phyloP scores from a whole-genome alignment of 495 filamentous ascomycete species.

The Neurospora cerealis region DNA sequence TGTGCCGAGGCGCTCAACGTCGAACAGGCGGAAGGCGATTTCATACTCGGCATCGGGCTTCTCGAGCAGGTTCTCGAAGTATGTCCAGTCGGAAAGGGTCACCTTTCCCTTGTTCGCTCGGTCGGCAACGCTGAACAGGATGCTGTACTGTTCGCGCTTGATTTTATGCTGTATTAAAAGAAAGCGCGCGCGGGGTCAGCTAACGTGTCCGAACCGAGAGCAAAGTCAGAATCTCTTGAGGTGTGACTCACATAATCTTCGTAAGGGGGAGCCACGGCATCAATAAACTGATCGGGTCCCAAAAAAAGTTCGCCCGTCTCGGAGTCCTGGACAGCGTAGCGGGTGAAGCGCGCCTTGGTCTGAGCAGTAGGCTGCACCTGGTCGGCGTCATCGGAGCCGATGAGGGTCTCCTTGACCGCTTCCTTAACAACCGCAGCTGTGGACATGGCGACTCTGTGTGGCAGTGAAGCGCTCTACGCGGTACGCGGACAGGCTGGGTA shows the following conservation, averaged over 20 bases:
- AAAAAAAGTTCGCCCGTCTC: constrained; percentile 68
- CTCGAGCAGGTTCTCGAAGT: constrained; percentile 83
- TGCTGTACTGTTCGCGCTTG: constrained; percentile 83
- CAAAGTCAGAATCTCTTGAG: neutral
- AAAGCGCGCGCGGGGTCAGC: constrained; percentile 7
- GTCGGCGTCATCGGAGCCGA: constrained; percentile 47
- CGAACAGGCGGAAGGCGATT: constrained; percentile 95
- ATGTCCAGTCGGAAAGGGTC: constrained; percentile 74
- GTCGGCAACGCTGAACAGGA: constrained; percentile 88
- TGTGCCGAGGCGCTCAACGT: constrained; percentile 65
- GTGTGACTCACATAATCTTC: constrained; percentile 76
- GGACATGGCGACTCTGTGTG: constrained; percentile 22
- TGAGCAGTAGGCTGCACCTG: constrained; percentile 52
- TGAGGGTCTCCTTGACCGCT: constrained; percentile 64
- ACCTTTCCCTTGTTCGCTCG: constrained; percentile 59
- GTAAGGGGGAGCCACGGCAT: constrained; percentile 75
- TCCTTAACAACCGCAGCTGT: constrained; percentile 47
- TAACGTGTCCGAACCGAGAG: constrained; percentile 10
- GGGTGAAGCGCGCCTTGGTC: constrained; percentile 62
- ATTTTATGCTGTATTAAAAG: constrained; percentile 73
- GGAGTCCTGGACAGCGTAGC: constrained; percentile 66
- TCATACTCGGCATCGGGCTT: constrained; percentile 98
- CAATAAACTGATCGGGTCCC: constrained; percentile 73
- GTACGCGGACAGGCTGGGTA: neutral
- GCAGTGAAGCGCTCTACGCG: constrained; percentile 1